Conservation (phyloP, 192 early-diverging fungal species). For the Lobulomyces angularis region DNA sequence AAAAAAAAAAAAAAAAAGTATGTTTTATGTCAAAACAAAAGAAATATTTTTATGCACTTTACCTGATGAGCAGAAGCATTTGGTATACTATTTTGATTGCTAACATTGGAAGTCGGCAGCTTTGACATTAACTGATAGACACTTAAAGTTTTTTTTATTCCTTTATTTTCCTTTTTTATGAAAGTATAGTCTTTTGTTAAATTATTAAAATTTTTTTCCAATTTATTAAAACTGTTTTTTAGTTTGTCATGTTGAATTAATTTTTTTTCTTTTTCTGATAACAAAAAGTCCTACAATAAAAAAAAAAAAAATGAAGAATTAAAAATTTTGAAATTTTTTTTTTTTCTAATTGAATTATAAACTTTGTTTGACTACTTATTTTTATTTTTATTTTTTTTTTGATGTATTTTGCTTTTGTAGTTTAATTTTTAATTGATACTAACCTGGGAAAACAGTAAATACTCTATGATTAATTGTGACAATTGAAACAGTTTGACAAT, state of each 20-base stretch:
- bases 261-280: background rate
- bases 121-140: constrained; percentile 43
- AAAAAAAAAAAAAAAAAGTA: background rate
- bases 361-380: constrained; percentile 9
- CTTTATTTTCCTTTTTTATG: constrained; percentile 27
- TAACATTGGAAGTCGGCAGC: constrained; percentile 14
- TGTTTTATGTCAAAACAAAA: background rate
- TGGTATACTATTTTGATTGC: no score
- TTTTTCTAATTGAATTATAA: constrained; percentile 9
- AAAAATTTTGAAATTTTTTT: constrained; percentile 8
- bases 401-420: constrained; percentile 8
- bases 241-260: background rate
- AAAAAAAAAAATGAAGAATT: background rate
- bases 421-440: constrained; percentile 5
- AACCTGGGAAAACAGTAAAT: constrained; percentile 37
- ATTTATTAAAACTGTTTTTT: background rate
- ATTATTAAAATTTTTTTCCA: background rate
- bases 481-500: constrained; percentile 42
- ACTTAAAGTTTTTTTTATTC: constrained; percentile 30
- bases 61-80: background rate
- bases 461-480: constrained; percentile 43
- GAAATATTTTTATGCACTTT: background rate
- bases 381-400: background rate
- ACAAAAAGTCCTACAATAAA: background rate
- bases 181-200: constrained; percentile 15